phyloP scores from a whole-genome alignment of 2,329 filamentous ascomycete genomes.

The Calonectria pseudoturangicola region DNA sequence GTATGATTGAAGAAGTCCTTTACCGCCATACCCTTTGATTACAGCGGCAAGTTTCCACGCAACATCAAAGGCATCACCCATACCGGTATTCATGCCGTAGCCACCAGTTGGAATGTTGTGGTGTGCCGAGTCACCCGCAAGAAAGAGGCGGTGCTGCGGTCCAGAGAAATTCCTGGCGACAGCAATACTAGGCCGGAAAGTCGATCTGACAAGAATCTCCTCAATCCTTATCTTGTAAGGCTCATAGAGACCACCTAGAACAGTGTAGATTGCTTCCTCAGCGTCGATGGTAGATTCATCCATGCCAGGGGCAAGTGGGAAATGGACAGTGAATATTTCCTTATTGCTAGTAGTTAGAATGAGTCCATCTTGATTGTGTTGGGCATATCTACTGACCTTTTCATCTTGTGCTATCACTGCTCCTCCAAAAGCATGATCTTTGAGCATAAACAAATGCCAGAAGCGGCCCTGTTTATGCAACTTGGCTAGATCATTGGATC shows the following conservation, averaged over 20 bases:
- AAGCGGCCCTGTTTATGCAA: constrained; percentile 32
- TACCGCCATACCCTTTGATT: constrained; percentile 41
- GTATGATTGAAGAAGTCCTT: constrained; percentile 51
- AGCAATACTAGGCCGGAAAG: constrained; percentile 49
- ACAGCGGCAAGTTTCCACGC: constrained; percentile 60
- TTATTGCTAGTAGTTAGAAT: neutral
- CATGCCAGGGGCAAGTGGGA: neutral
- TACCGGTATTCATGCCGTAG: constrained; percentile 62
- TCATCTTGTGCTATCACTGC: constrained; percentile 30
- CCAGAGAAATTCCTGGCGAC: constrained; percentile 50
- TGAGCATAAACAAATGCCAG: constrained; percentile 30
- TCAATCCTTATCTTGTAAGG: constrained; percentile 47
- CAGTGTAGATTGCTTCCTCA: constrained; percentile 34
- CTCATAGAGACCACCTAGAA: constrained; percentile 30
- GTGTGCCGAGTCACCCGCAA: constrained; percentile 61
- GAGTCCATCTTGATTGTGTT: no score
- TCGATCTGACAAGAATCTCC: constrained; percentile 48
- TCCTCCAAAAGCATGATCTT: constrained; percentile 17
- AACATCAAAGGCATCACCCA: constrained; percentile 59
- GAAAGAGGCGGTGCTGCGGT: constrained; percentile 59
- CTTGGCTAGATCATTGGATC: constrained; percentile 13
- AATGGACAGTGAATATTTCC: constrained; percentile 30
- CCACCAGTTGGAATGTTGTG: constrained; percentile 60
- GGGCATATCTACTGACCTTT: neutral
- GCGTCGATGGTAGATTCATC: constrained; percentile 15